Conservation (phyloP, 352 stramenopile genomes). For the Globisporangium uncinulatum region DNA sequence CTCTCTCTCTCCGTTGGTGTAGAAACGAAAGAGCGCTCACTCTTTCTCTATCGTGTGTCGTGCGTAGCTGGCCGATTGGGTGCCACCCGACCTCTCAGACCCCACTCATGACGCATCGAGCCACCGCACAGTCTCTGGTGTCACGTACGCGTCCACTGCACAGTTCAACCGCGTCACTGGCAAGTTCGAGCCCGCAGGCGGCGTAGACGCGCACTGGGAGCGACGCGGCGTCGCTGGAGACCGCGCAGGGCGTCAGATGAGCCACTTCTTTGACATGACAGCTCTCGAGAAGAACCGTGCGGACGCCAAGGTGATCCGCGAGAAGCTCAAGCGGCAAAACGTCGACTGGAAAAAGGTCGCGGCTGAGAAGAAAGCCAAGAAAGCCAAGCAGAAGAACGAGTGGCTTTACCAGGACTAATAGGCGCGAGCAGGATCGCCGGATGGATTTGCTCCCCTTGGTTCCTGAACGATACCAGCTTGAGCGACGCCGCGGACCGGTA, state of each 20-base stretch:
- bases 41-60: background rate
- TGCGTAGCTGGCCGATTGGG: slow-evolving; percentile 66
- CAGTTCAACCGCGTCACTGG: slow-evolving; percentile 80
- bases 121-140: slow-evolving; percentile 41
- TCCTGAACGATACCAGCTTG: too few species aligned
- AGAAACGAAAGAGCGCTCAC: background rate
- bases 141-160: slow-evolving; percentile 60
- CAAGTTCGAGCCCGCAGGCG: slow-evolving; percentile 65
- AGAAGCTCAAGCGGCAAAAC: slow-evolving; percentile 80
- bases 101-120: slow-evolving; percentile 12
- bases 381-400: slow-evolving; percentile 79
- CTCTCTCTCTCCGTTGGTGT: background rate
- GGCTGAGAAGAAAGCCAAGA: slow-evolving; percentile 83
- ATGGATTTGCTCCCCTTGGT: too few species aligned
- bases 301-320: slow-evolving; percentile 65
- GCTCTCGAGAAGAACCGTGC: slow-evolving; percentile 79
- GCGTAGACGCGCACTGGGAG: slow-evolving; percentile 58
- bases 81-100: slow-evolving; percentile 45
- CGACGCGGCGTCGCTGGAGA: slow-evolving; percentile 49
- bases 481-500: too few species aligned
- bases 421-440: too few species aligned
- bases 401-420: slow-evolving; percentile 78
- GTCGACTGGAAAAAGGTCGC: slow-evolving; percentile 86
- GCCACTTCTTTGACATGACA: slow-evolving; percentile 80
- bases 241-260: slow-evolving; percentile 77